Conservation (phyloP, 2,329 filamentous ascomycete species). For the Hypoxylon rubiginosum region DNA sequence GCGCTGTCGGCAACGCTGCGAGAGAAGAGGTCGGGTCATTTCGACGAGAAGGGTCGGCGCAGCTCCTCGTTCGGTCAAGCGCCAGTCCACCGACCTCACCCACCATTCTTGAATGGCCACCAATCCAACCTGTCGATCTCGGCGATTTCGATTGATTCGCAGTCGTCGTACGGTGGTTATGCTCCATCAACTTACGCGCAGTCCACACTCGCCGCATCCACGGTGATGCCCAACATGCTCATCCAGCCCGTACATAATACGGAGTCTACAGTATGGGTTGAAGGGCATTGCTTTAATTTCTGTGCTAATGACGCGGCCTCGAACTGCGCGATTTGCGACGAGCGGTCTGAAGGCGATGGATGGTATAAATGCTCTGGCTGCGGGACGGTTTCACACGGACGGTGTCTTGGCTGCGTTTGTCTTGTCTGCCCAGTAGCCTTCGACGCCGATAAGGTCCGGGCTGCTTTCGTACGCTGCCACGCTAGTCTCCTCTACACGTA, state of each 20-base stretch:
- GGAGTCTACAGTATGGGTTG: slow-evolving; percentile 84
- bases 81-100: slow-evolving; percentile 76
- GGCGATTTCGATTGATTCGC: slow-evolving; percentile 71
- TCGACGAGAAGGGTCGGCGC: slow-evolving; percentile 80
- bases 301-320: slow-evolving; percentile 69
- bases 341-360: slow-evolving; percentile 78
- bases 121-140: slow-evolving; percentile 71
- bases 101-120: slow-evolving; percentile 79
- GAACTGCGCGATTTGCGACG: slow-evolving; percentile 81
- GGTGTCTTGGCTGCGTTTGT: slow-evolving; percentile 73
- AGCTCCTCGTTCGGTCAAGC: slow-evolving; percentile 91
- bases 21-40: slow-evolving; percentile 95
- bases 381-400: slow-evolving; percentile 67
- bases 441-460: slow-evolving; percentile 71
- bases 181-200: slow-evolving; percentile 87
- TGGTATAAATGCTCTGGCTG: slow-evolving; percentile 81
- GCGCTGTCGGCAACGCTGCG: slow-evolving; percentile 86
- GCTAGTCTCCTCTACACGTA: slow-evolving; percentile 77
- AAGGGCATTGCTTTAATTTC: slow-evolving; percentile 85
- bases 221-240: slow-evolving; percentile 87
- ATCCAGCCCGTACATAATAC: slow-evolving; percentile 84
- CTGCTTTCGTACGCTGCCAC: slow-evolving; percentile 74
- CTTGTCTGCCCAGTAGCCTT: slow-evolving; percentile 75
- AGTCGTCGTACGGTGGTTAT: slow-evolving; percentile 81
- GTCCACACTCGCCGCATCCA: slow-evolving; percentile 87